Base-by-base conservation (phyloP, 2,329 filamentous ascomycete genomes). In the Ophioceras dolichostomum region DNA sequence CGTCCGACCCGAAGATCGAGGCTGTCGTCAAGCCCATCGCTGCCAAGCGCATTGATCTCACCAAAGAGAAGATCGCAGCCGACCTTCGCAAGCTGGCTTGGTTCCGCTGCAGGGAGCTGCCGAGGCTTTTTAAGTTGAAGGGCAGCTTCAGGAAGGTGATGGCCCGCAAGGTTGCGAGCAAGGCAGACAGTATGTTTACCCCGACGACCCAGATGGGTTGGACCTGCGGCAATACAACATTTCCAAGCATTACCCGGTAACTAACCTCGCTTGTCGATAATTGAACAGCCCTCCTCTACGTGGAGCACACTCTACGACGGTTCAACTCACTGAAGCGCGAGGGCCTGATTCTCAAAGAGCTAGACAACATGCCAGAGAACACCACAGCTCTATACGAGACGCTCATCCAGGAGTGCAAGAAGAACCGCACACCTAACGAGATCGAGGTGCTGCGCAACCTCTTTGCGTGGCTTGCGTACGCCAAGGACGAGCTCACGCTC, bases 391-490 rank as follows among this genome's bases (percentile, higher is more conserved):
- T 41, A 10, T 41, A 41, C 17, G 39, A 38, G 32, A 36, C 24
- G 20, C 24, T 41, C 2, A 18, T 38, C 13, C 16, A 34, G 14
- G 39, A 41, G 16, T 38, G 35, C 35, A 26, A 30, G 26, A 41
- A 35, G 29, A 32, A 31, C 27, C 36, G 39, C 26, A 32, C 16
- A 14, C 16, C 27, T 4, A 22, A 26, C 12, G 39, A 41, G 24
- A 16, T 22, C 4, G 35, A 35, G 22, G 22, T 36, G 3, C 36
- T 41, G 19, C 36, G 36, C 4, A 32, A 26, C 18, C 32, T 41
- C 19, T 34, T 41, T 12, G 36, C 39, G n/a, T 41, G 39, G 39
- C 26, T 41, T 8, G 36, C 39, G n/a, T 41, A 41, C 36, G 32
- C 35, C 13, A 38, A 41, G 22, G 17, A 14, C 10, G 24, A 38